Conservation (phyloP, 2,329 filamentous ascomycete genomes). For the Juglanconis oblonga region DNA sequence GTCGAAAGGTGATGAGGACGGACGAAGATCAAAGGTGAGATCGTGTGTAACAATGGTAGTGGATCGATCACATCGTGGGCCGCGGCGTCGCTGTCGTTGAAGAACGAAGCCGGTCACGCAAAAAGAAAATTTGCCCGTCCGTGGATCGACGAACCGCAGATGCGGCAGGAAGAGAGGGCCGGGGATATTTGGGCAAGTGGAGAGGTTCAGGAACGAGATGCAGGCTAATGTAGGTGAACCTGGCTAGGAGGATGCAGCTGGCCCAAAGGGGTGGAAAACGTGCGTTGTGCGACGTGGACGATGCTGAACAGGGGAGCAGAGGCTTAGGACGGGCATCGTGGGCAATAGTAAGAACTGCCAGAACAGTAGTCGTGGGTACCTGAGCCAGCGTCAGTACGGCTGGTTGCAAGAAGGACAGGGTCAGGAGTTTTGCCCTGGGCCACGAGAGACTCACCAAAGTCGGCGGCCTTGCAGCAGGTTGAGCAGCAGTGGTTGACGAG, state of each 20-base stretch:
- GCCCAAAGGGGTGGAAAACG: conserved; percentile 24
- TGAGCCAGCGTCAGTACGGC: not conserved
- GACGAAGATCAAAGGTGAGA: not conserved
- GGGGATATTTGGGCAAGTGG: conserved; percentile 10
- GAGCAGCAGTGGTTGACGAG: conserved; percentile 50
- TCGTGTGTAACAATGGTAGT: not conserved
- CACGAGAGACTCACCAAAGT: conserved; percentile 34
- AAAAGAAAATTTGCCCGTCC: not conserved
- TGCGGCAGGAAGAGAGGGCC: not conserved
- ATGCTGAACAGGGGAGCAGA: not conserved
- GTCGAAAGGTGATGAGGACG: not conserved
- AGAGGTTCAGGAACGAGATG: conserved; percentile 11
- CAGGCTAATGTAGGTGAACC: conserved; percentile 19
- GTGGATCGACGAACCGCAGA: not conserved
- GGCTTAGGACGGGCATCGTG: conserved; percentile 38
- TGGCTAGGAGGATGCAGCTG: conserved; percentile 20
- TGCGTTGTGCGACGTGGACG: not conserved
- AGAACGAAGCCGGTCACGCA: not conserved
- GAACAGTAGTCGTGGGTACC: conserved; percentile 47
- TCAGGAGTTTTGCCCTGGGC: not conserved
- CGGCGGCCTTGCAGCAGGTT: conserved; percentile 49
- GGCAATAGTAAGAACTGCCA: conserved; percentile 38
- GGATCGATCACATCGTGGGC: not conserved
- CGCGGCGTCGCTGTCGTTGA: not conserved
- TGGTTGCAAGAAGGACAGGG: not conserved